A percentile compares a stretch with the other conserved stretches of the same genome.
These are phyloP conservation scores for Dendrocalamus latiflorus DNA, from an alignment of 202 grass and related monocot species.

Conservation along the genomic window DNA sequence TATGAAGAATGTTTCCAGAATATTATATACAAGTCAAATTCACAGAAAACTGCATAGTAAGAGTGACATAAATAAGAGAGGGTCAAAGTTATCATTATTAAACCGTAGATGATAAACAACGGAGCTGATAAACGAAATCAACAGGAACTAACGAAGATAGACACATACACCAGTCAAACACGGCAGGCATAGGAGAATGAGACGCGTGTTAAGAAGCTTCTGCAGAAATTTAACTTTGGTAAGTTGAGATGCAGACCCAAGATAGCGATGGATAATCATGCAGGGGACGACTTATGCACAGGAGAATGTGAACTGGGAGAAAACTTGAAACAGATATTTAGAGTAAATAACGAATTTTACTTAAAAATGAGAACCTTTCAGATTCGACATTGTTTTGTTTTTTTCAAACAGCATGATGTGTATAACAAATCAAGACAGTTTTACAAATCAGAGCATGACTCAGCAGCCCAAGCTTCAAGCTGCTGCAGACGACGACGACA, in stretches of 20 bases:
- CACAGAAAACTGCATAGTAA: not conserved
- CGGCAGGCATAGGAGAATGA: not conserved
- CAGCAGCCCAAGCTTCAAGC: not conserved
- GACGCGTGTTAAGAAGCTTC: constrained; percentile 7
- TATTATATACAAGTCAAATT: no score
- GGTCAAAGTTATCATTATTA: constrained; percentile 9
- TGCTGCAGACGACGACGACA: not conserved
- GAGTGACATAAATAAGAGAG: not conserved
- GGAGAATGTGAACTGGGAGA: not conserved
- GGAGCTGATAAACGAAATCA: not conserved
- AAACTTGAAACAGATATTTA: not conserved
- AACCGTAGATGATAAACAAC: not conserved
- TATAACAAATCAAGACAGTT: no score
- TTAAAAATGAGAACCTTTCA: not conserved
- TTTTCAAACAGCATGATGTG: no score
- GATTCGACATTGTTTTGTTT: no score
- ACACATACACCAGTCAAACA: not conserved
- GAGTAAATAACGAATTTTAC: not conserved
- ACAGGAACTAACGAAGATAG: not conserved
- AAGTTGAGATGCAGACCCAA: not conserved
- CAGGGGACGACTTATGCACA: not conserved
- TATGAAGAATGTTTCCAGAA: not conserved
- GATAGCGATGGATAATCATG: not conserved
- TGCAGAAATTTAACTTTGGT: not conserved
- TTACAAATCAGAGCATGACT: not conserved